phyloP scores from a whole-genome alignment of 2,329 filamentous ascomycete species.

The Rhynchosporium graminicola region DNA sequence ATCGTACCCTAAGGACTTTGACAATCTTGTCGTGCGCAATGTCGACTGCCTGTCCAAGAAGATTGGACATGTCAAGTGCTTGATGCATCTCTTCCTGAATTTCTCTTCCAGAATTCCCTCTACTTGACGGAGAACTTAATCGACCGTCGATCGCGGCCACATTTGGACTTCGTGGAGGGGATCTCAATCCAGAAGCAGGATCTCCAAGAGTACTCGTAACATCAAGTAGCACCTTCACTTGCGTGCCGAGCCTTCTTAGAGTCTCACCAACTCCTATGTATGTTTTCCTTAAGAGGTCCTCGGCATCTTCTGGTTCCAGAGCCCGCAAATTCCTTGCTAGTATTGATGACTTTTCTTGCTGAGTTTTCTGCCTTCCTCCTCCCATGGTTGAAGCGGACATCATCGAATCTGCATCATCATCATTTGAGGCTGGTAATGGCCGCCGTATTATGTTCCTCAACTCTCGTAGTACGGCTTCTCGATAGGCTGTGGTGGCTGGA shows the following conservation, averaged over 20 bases:
- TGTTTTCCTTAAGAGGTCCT: slow-evolving; percentile 76
- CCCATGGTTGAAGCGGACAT: slow-evolving; percentile 79
- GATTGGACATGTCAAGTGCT: slow-evolving; percentile 73
- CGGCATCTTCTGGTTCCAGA: slow-evolving; percentile 80
- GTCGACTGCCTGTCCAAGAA: slow-evolving; percentile 79
- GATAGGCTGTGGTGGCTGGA: slow-evolving; percentile 79
- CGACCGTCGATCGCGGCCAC: slow-evolving; percentile 36
- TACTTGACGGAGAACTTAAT: slow-evolving; percentile 23
- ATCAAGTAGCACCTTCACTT: slow-evolving; percentile 93
- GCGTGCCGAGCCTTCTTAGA: slow-evolving; percentile 79
- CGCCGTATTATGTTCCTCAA: slow-evolving; percentile 82
- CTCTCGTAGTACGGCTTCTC: slow-evolving; percentile 81
- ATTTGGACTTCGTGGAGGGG: slow-evolving; percentile 39
- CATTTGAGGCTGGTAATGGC: slow-evolving; percentile 86
- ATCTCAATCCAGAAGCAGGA: slow-evolving; percentile 33
- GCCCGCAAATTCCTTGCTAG: slow-evolving; percentile 85
- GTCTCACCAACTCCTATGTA: slow-evolving; percentile 90
- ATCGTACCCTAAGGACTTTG: slow-evolving; percentile 74
- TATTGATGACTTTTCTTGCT: slow-evolving; percentile 87
- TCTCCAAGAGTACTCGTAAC: slow-evolving; percentile 68
- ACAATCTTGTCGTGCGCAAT: slow-evolving; percentile 75
- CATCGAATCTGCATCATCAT: slow-evolving; percentile 90
- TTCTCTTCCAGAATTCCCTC: slow-evolving; percentile 30
- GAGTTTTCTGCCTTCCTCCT: slow-evolving; percentile 66
- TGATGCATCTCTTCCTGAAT: slow-evolving; percentile 76